A percentile compares a stretch with the other conserved stretches of the same genome.
These are phyloP conservation scores for Gentiana straminea DNA, from an alignment of 257 asterid species.

Conservation along the genomic window DNA sequence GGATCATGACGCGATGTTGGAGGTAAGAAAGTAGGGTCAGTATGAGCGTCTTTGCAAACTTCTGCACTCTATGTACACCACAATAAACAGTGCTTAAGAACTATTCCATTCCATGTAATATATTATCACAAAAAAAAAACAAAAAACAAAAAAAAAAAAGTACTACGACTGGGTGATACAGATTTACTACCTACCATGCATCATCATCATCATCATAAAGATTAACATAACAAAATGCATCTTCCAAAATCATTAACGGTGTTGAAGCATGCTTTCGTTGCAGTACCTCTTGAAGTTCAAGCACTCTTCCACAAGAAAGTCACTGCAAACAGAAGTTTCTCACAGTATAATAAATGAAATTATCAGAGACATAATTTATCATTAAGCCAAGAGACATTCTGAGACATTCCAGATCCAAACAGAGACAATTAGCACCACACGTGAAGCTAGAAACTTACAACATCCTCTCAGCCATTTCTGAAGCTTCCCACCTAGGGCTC, in stretches of 20 bases:
- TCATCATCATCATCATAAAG: not conserved
- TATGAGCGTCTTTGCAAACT: not conserved
- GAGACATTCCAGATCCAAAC: not conserved
- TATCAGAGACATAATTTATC: not conserved
- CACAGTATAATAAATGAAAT: not conserved
- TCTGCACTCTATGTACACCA: conserved; percentile 1
- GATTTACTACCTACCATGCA: no score
- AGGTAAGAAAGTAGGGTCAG: no score
- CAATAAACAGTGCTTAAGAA: no score
- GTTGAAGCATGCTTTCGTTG: conserved; percentile 37
- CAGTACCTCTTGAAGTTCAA: conserved; percentile 83
- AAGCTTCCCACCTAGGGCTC: conserved; percentile 86
- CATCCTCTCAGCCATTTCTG: conserved; percentile 72
- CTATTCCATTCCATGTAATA: not conserved
- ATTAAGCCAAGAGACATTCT: not conserved
- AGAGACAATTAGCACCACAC: not conserved
- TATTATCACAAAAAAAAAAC: not conserved
- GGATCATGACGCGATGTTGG: no score
- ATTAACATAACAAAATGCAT: not conserved
- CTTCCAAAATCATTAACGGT: conserved; percentile 9
- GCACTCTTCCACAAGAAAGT: conserved; percentile 63
- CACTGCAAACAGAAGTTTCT: conserved; percentile 31
- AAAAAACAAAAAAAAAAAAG: not conserved
- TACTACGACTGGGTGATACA: not conserved
- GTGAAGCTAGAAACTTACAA: conserved; percentile 38